A percentile compares a stretch with the other conserved stretches of the same genome.
Evolutionary conservation across 805 yeast genomes (phyloP).

Genomic region (Myxozyma sirexii): DNA sequence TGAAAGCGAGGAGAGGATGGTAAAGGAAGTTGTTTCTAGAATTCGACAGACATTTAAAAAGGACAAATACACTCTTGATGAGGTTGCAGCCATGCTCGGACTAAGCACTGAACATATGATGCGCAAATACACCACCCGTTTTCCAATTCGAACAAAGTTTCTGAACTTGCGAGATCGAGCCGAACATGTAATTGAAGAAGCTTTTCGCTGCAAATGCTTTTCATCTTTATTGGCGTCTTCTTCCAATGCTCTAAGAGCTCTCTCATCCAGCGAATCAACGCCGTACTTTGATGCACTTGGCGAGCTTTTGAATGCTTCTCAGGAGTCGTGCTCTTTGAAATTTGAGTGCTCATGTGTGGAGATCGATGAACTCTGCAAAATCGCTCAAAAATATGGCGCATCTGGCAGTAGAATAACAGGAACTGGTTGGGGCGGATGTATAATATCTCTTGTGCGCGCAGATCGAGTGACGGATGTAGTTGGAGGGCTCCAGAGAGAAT

Average conservation of each 20-base stretch:
- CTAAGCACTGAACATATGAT: slow-evolving; percentile 50
- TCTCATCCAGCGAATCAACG: slow-evolving; percentile 37
- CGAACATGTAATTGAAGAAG: slow-evolving; percentile 64
- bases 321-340: slow-evolving; percentile 52
- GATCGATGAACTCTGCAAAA: slow-evolving; percentile 54
- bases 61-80: slow-evolving; percentile 54
- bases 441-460: slow-evolving; percentile 59
- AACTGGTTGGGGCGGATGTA: slow-evolving; percentile 78
- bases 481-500: slow-evolving; percentile 17
- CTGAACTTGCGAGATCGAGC: slow-evolving; percentile 63
- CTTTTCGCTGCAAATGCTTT: slow-evolving; percentile 60
- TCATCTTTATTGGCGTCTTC: slow-evolving; percentile 24
- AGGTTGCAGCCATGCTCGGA: slow-evolving; percentile 53
- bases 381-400: slow-evolving; percentile 60
- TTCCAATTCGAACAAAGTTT: slow-evolving; percentile 58
- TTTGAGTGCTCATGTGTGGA: slow-evolving; percentile 61
- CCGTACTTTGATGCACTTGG: slow-evolving; percentile 54
- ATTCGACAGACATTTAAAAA: slow-evolving; percentile 9
- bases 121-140: slow-evolving; percentile 50
- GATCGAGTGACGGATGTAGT: slow-evolving; percentile 18
- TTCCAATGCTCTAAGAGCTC: slow-evolving; percentile 40
- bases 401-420: slow-evolving; percentile 75
- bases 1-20: slow-evolving; percentile 44
- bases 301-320: slow-evolving; percentile 60
- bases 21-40: slow-evolving; percentile 25